A percentile compares a stretch with the other conserved stretches of the same genome.
phyloP scores from a whole-genome alignment of 176 grass and related monocot species.

The Cenchrus americanus region DNA sequence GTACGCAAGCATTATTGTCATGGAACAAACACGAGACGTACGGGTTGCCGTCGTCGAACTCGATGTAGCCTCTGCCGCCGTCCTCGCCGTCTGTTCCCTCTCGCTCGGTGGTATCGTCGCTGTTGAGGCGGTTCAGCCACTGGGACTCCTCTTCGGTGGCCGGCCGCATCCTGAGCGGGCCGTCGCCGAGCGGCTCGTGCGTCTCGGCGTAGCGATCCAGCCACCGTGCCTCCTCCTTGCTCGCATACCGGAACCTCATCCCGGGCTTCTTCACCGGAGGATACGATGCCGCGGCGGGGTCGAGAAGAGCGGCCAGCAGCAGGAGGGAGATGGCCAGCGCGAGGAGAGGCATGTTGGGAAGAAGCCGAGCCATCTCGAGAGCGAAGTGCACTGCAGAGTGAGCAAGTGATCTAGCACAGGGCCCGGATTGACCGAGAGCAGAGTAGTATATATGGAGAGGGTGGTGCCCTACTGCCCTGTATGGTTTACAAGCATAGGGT shows the following conservation, averaged over 20 bases:
- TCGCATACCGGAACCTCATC: not conserved
- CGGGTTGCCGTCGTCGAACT: constrained; percentile 10
- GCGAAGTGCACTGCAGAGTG: not conserved
- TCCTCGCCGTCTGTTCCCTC: not conserved
- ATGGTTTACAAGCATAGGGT: not conserved
- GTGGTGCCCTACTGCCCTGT: not conserved
- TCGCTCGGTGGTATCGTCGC: not conserved
- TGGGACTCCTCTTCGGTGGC: not conserved
- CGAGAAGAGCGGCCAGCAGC: not conserved
- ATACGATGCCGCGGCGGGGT: not conserved
- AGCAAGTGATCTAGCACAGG: not conserved
- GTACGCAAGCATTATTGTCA: not conserved
- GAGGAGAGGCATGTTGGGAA: not conserved
- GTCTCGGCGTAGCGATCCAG: not conserved
- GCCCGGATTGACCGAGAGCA: too few species aligned
- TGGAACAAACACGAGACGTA: not conserved
- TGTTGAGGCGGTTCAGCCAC: not conserved
- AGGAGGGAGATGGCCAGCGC: not conserved
- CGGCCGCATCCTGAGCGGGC: not conserved
- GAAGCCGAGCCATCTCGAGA: not conserved
- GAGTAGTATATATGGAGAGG: not conserved
- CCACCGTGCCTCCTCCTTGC: not conserved
- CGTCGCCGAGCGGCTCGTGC: not conserved
- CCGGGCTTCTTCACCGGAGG: not conserved
- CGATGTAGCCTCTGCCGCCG: not conserved